These are phyloP conservation scores for Globisporangium alternatum DNA, from an alignment of 352 stramenopile genomes.

Conservation along the genomic window DNA sequence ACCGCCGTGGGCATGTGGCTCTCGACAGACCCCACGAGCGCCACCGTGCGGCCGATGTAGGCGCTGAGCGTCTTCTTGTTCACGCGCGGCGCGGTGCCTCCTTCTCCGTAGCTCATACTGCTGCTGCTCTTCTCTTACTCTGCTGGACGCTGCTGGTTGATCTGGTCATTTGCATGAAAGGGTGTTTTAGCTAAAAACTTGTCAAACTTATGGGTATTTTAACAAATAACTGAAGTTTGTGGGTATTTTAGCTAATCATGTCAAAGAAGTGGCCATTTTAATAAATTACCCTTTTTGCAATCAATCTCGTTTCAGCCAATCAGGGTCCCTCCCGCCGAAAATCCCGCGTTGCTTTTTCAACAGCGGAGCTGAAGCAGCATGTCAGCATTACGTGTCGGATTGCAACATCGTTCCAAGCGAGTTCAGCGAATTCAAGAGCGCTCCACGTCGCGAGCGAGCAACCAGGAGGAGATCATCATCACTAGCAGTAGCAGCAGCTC, in stretches of 20 bases:
- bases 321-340: too few species aligned
- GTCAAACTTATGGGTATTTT: too few species aligned
- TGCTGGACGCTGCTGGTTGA: too few species aligned
- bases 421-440: neutral
- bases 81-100: constrained; percentile 72
- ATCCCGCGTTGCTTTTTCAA: too few species aligned
- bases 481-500: neutral
- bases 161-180: too few species aligned
- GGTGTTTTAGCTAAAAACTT: too few species aligned
- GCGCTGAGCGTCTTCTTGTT: constrained; percentile 74
- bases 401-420: constrained; percentile 30
- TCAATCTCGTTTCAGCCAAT: too few species aligned
- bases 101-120: constrained; percentile 55
- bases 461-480: neutral
- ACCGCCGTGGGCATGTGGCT: constrained; percentile 71
- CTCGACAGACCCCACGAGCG: constrained; percentile 72
- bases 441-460: neutral
- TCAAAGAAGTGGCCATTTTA: too few species aligned
- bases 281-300: too few species aligned
- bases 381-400: constrained; percentile 30
- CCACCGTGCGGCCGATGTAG: constrained; percentile 67
- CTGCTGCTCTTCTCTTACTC: neutral
- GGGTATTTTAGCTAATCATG: too few species aligned
- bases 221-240: too few species aligned
- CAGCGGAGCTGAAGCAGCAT: constrained; percentile 32